Base-by-base conservation (phyloP, 2,329 filamentous ascomycete species). In the Neofusicoccum sp. region DNA sequence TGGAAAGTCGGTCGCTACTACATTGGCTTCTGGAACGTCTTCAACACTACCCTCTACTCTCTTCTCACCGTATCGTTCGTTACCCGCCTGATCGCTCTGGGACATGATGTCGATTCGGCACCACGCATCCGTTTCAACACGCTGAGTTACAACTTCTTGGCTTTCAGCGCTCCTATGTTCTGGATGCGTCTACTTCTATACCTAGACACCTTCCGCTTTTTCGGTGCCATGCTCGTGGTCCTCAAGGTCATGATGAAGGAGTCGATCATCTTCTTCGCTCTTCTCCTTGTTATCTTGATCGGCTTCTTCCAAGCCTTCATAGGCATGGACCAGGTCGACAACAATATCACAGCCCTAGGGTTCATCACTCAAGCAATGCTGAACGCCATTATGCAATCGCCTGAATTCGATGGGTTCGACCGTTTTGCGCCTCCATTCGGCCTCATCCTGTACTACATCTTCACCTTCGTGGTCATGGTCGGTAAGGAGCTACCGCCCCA, bases 171-270 rank as follows among this genome's bases (percentile, higher is more conserved):
- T 0, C 95, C 95, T 0, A 90, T 99, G 90, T 98, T 99, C 75
- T 99, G 95, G 93, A 89, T 88, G 71, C 89, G 95, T 4, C 82
- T 99, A 62, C 78, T 99, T 64, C 84, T 99, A 6, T 99, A 97
- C 71, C 85, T 99, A 16, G 95, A 99, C 75, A 91, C 89, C 0
- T 85, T 96, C 82, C 87, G 90, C 60, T 99, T 99, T 80, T 99
- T 99, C 69, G 95, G 95, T 26, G 92, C 93, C 53, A 99, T 99
- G 95, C 84, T 99, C 1, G 93, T 99, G 1, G 93, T 99, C 1
- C 81, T 99, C 45, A 96, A 98, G 74, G 79, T 81, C 66, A 82
- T 84, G 81, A 83, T 84, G 79, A 75, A 79, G 61, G 81, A 84
- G 75, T 96, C 90, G 0, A 81, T 97, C 67, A 98, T 98, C 65